These are phyloP conservation scores for Fusarium begoniae DNA, from an alignment of 2,329 filamentous ascomycete genomes.

Conservation along the genomic window DNA sequence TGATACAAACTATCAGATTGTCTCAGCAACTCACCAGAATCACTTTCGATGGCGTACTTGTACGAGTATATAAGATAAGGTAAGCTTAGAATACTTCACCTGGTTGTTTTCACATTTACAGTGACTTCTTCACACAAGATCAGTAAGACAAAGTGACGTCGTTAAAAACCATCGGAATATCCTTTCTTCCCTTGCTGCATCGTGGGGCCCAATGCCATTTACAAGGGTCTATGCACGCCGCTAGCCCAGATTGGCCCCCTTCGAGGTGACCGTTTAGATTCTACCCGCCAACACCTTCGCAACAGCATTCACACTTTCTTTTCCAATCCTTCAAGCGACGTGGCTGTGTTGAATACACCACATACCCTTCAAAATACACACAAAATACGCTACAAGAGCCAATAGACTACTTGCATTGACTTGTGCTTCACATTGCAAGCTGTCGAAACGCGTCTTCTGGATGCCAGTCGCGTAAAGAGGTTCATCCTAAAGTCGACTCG, in stretches of 20 bases:
- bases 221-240: conserved; percentile 42
- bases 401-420: conserved; percentile 5
- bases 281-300: conserved; percentile 44
- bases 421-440: conserved; percentile 15
- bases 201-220: conserved; percentile 33
- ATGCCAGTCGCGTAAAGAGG: conserved; percentile 64
- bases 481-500: conserved; percentile 44
- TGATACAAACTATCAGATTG: neutral
- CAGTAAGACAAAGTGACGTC: conserved; percentile 35
- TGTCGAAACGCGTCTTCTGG: conserved; percentile 57
- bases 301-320: conserved; percentile 46
- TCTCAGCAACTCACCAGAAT: neutral
- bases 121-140: neutral
- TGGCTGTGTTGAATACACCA: conserved; percentile 15
- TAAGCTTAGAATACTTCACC: no score
- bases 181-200: conserved; percentile 37
- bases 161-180: conserved; percentile 38
- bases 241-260: conserved; percentile 47
- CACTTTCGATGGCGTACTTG: neutral
- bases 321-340: conserved; percentile 16
- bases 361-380: neutral
- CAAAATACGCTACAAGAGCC: neutral
- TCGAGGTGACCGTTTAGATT: conserved; percentile 49
- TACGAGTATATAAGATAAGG: no score
- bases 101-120: neutral